Evolutionary conservation across 768 basidiomycete genomes (phyloP).

Genomic region (Chalciporus sphaerocephalus): DNA sequence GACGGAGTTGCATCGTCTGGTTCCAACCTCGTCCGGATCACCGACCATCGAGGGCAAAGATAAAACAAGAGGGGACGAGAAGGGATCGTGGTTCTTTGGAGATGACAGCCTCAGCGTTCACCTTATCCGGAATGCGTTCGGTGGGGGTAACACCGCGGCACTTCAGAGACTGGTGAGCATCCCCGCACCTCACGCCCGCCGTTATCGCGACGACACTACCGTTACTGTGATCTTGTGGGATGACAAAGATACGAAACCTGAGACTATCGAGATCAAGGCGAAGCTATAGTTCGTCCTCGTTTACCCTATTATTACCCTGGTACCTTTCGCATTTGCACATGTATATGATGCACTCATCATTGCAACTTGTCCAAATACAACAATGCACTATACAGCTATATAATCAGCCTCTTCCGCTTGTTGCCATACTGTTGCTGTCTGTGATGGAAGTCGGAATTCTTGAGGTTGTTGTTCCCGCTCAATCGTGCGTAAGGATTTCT

Average conservation of each 20-base stretch:
- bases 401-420: constrained; percentile 34
- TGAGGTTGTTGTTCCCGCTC: constrained; percentile 34
- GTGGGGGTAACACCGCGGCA: constrained; percentile 63
- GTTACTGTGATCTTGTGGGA: constrained; percentile 87
- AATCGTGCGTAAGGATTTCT: constrained; percentile 35
- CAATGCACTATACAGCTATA: constrained; percentile 27
- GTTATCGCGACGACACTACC: constrained; percentile 80
- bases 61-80: constrained; percentile 31
- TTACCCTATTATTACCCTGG: neutral
- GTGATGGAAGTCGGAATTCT: constrained; percentile 20
- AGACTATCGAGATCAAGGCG: constrained; percentile 38
- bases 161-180: constrained; percentile 71
- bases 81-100: constrained; percentile 70
- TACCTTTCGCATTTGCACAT: constrained; percentile 1
- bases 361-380: neutral
- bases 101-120: constrained; percentile 79
- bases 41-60: constrained; percentile 63
- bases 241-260: constrained; percentile 43
- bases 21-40: constrained; percentile 50
- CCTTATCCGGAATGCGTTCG: constrained; percentile 87
- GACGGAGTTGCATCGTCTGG: constrained; percentile 47
- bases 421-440: constrained; percentile 29
- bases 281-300: constrained; percentile 42
- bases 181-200: constrained; percentile 71
- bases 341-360: constrained; percentile 7